A percentile compares a stretch with the other conserved stretches of the same genome.
phyloP scores from a whole-genome alignment of 331 rosid species.

The Quercus lobata region DNA sequence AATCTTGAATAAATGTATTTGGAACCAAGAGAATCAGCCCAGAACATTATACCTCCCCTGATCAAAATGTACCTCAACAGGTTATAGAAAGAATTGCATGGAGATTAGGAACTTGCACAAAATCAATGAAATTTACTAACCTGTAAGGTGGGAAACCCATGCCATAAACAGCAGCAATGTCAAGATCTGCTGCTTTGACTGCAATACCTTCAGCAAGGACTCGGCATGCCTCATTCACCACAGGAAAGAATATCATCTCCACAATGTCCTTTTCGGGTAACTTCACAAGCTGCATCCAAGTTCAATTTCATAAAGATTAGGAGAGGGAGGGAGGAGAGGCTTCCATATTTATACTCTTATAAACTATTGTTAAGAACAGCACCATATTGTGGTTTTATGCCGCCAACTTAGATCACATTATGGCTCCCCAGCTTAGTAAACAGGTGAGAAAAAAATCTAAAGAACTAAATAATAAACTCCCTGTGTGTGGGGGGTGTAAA shows the following conservation, averaged over 20 bases:
- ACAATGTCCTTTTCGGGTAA: conserved; percentile 74
- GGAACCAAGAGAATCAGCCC: conserved; percentile 96
- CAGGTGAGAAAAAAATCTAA: background rate
- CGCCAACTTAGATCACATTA: background rate
- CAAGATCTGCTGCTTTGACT: conserved; percentile 89
- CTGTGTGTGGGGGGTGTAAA: background rate
- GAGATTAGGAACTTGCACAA: background rate
- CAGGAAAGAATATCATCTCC: conserved; percentile 92
- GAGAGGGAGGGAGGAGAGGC: background rate
- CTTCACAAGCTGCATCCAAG: conserved; percentile 58
- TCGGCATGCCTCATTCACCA: conserved; percentile 95
- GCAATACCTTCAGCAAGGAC: conserved; percentile 92
- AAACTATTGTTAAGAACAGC: background rate
- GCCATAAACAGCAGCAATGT: conserved; percentile 78
- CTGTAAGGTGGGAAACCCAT: conserved; percentile 99
- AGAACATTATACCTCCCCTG: conserved; percentile 94
- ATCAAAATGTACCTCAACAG: conserved; percentile 16
- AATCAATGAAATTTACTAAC: conserved; percentile 34
- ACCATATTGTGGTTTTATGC: conserved; percentile 2
- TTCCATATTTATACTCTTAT: background rate
- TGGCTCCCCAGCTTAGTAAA: background rate
- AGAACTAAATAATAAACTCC: background rate
- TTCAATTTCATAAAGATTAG: background rate
- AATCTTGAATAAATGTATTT: conserved; percentile 69
- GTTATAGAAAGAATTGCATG: conserved; percentile 1